Conservation (phyloP, 2,329 filamentous ascomycete genomes). For the Scedosporium apiospermum region DNA sequence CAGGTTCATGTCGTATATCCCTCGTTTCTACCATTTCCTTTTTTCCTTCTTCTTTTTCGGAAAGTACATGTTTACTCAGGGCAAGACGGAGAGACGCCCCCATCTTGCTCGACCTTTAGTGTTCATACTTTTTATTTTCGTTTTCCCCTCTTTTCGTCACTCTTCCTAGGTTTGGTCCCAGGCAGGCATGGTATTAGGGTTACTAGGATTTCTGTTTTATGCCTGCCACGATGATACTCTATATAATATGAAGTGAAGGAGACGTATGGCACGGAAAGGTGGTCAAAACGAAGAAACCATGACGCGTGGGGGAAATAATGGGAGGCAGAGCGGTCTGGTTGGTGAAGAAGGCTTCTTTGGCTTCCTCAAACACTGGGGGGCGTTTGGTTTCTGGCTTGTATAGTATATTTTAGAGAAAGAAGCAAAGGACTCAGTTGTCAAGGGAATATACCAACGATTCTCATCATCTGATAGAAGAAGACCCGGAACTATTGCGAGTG, state of each 20-base stretch:
- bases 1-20: background rate
- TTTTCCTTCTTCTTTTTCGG: constrained; percentile 1
- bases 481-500: background rate
- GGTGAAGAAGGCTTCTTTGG: background rate
- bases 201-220: background rate
- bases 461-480: background rate
- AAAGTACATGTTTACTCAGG: too few relatives aligned
- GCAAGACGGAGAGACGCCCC: too few relatives aligned
- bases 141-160: background rate
- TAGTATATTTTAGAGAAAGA: background rate
- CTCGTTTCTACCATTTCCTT: background rate
- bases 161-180: background rate
- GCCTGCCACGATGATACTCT: background rate
- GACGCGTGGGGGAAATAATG: background rate
- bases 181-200: background rate
- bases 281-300: background rate
- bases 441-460: background rate
- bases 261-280: background rate
- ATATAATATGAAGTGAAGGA: background rate
- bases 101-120: too few relatives aligned
- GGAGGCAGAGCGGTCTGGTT: background rate
- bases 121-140: constrained; percentile 1
- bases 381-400: background rate
- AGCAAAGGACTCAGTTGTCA: background rate
- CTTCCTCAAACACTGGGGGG: background rate